A percentile compares a stretch with the other conserved stretches of the same genome.
Conservation (phyloP, 176 grass and related monocot genomes). For the Rhynchospora pubera region DNA sequence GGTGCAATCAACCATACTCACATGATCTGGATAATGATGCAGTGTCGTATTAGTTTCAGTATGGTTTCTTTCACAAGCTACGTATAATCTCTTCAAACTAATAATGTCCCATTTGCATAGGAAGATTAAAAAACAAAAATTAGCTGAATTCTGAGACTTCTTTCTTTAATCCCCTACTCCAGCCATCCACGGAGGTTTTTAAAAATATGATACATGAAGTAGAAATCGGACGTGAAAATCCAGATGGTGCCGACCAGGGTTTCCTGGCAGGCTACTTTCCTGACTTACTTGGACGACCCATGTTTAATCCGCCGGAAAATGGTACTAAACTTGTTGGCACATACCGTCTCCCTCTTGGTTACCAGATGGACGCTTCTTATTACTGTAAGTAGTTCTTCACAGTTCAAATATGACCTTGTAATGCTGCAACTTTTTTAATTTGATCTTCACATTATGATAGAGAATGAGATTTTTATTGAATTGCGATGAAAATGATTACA, state of each 20-base stretch:
- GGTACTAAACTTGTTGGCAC: slow-evolving; percentile 65
- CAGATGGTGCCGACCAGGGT: slow-evolving; percentile 90
- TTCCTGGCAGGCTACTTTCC: slow-evolving; percentile 85
- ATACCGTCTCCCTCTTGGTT: slow-evolving; percentile 90
- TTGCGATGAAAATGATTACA: too few relatives aligned
- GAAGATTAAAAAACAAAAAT: neutral
- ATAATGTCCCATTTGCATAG: neutral
- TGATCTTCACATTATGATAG: neutral
- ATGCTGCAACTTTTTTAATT: neutral
- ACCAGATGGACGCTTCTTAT: slow-evolving; percentile 99
- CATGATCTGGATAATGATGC: neutral
- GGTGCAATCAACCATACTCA: neutral
- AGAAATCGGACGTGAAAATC: slow-evolving; percentile 65
- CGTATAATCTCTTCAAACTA: neutral
- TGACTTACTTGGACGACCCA: slow-evolving; percentile 68
- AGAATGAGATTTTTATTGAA: too few relatives aligned
- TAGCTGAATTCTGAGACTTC: neutral
- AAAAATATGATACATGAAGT: slow-evolving; percentile 80
- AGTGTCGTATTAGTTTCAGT: neutral
- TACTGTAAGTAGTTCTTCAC: slow-evolving; percentile 9
- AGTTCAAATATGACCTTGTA: neutral
- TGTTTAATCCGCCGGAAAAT: slow-evolving; percentile 84
- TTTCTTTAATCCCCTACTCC: slow-evolving; percentile 3
- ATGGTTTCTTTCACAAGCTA: neutral
- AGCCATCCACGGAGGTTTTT: slow-evolving; percentile 80